Conservation (phyloP, 2,329 filamentous ascomycete species). For the Dactylellina cionopaga region DNA sequence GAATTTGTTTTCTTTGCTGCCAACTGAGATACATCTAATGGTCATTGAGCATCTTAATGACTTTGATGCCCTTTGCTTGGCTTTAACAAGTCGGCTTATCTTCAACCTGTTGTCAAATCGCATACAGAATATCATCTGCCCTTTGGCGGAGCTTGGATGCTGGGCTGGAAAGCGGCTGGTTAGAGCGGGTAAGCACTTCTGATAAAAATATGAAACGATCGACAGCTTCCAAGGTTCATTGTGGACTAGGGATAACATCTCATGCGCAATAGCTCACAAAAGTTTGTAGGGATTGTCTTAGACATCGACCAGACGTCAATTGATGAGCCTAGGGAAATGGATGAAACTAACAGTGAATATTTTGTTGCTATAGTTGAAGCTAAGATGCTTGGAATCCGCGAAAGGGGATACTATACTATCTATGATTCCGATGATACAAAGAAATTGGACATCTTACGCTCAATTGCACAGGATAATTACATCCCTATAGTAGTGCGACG, state of each 20-base stretch:
- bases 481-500: neutral
- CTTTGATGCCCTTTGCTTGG: slow-evolving; percentile 17
- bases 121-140: slow-evolving; percentile 31
- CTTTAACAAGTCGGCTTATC: neutral
- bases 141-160: slow-evolving; percentile 24
- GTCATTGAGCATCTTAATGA: slow-evolving; percentile 19
- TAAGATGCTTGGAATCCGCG: slow-evolving; percentile 10
- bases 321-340: neutral
- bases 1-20: neutral
- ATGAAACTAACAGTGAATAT: slow-evolving; percentile 2
- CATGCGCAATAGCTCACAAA: too few relatives aligned
- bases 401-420: slow-evolving; percentile 31
- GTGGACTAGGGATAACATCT: too few relatives aligned
- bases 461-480: neutral
- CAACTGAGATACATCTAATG: slow-evolving; percentile 13
- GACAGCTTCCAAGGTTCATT: too few relatives aligned
- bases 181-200: slow-evolving; percentile 15
- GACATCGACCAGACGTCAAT: neutral
- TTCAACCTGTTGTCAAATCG: neutral
- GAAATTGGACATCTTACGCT: slow-evolving; percentile 1
- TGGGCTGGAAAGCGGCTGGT: slow-evolving; percentile 27
- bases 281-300: slow-evolving; percentile 4
- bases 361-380: slow-evolving; percentile 2
- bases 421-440: slow-evolving; percentile 29
- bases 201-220: too few relatives aligned